Conservation (phyloP, 208 protist genomes). For the Endotrypanum monterogeii region DNA sequence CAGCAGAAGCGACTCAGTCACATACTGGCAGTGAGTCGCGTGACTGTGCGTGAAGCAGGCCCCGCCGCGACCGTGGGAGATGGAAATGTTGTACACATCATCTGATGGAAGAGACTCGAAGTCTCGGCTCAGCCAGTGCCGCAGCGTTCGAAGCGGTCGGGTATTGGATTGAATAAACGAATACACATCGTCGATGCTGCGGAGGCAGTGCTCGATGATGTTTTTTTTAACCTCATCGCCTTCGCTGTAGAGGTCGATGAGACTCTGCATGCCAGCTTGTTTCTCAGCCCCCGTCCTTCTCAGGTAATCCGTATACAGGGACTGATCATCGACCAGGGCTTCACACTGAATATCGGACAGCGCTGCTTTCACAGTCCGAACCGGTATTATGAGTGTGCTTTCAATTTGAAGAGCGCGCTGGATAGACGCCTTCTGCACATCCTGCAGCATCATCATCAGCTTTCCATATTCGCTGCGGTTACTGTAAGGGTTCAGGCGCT, state of each 20-base stretch:
- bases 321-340: constrained; percentile 72
- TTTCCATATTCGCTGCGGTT: constrained; percentile 96
- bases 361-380: constrained; percentile 85
- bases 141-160: constrained; percentile 67
- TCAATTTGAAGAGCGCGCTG: constrained; percentile 46
- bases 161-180: constrained; percentile 88
- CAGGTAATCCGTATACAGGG: constrained; percentile 64
- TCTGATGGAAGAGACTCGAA: constrained; percentile 49
- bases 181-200: constrained; percentile 95
- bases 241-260: constrained; percentile 62
- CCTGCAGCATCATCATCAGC: constrained; percentile 96
- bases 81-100: constrained; percentile 47
- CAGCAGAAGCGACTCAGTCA: constrained; percentile 94
- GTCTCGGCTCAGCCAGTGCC: constrained; percentile 50
- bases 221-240: constrained; percentile 31
- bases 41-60: constrained; percentile 95
- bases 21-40: constrained; percentile 94
- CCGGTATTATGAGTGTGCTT: constrained; percentile 65
- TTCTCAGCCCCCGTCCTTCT: constrained; percentile 49
- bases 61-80: constrained; percentile 59
- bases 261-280: constrained; percentile 42
- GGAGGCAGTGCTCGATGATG: constrained; percentile 86
- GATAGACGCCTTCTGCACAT: constrained; percentile 77
- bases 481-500: constrained; percentile 96
- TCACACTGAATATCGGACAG: constrained; percentile 53